Conservation (phyloP, 495 filamentous ascomycete species). For the Aspergillus steynii region DNA sequence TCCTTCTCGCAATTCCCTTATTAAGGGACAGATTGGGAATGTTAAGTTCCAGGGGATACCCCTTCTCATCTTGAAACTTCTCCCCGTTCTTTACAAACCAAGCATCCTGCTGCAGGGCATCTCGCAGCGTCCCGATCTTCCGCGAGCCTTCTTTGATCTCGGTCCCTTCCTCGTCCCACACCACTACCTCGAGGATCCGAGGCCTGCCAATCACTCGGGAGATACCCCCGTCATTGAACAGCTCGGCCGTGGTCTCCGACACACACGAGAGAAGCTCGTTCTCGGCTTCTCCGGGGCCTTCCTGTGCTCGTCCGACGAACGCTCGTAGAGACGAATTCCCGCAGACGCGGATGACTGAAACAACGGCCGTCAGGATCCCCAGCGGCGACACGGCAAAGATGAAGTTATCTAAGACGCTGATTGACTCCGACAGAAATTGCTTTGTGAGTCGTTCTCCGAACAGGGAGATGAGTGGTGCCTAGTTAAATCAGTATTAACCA, state of each 20-base stretch:
- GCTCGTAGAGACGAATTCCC: slow-evolving; percentile 52
- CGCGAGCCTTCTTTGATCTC: slow-evolving; percentile 14
- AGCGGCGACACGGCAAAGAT: slow-evolving; percentile 57
- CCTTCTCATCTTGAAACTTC: slow-evolving; percentile 17
- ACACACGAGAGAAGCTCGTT: slow-evolving; percentile 44
- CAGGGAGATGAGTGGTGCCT: slow-evolving; percentile 52
- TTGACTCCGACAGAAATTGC: slow-evolving; percentile 58
- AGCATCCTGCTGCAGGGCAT: slow-evolving; percentile 27
- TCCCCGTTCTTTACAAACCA: slow-evolving; percentile 22
- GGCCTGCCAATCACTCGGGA: slow-evolving; percentile 42
- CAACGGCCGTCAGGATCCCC: slow-evolving; percentile 56
- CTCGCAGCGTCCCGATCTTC: slow-evolving; percentile 31
- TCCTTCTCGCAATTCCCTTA: slow-evolving; percentile 39
- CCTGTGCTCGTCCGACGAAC: slow-evolving; percentile 52
- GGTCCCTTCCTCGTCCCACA: slow-evolving; percentile 31
- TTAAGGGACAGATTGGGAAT: slow-evolving; percentile 51
- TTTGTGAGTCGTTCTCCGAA: slow-evolving; percentile 59
- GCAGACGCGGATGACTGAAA: slow-evolving; percentile 54
- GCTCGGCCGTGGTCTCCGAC: slow-evolving; percentile 42
- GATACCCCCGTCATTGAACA: slow-evolving; percentile 46
- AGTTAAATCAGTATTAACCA: neutral
- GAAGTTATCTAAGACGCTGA: slow-evolving; percentile 48
- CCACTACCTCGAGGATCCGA: slow-evolving; percentile 42
- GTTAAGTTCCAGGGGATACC: slow-evolving; percentile 31
- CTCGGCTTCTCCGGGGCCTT: slow-evolving; percentile 43